Evolutionary conservation across 2,329 filamentous ascomycete genomes (phyloP), one percentile per base, ranked within the genome.

Genomic region (Xylaria sp.): DNA sequence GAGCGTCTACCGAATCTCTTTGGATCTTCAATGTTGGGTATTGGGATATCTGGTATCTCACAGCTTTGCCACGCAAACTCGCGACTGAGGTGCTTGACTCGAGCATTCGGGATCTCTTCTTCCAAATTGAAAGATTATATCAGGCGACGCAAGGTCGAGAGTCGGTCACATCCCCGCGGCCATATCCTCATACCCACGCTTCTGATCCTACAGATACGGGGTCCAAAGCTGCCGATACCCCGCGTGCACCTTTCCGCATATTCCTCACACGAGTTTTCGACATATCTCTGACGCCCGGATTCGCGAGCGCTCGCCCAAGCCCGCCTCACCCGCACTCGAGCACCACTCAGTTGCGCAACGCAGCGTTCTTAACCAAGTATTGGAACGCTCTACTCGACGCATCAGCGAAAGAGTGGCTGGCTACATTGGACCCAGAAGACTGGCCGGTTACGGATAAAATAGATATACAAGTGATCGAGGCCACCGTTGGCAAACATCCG

Each of bases 11-110:
- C n/a, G 83, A 87, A 68, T 87, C 86, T 0, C 72, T 88, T 15
- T 88, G 84, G 83, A 78, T 88, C 15, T 85, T 88, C 63, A 83
- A 80, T 10, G 82, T 87, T 63, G 86, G 86, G n/a, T 83, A 82
- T 36, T 87, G 86, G 85, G 86, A 88, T 66, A 76, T 87, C 59
- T 88, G 85, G 85, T 82, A 83, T 12, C 75, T 88, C 20, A 82
- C 86, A 0, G 79, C 84, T 2, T 73, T 87, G 20, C 85, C 86
- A 0, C 77, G 80, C 10, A 74, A 77, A 9, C 72, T 78, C 0
- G 82, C 83, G 10, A 79, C 81, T 39, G 72, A 75, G 1, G 66
- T 82, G 1, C 68, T 86, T 9, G 80, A 80, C 46, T 72, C 75
- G 4, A 78, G 83, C 36, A 75, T 81, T 4, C 71, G 75, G 12